Base-by-base conservation (phyloP, 768 basidiomycete species). In the Tulasnella sp. region DNA sequence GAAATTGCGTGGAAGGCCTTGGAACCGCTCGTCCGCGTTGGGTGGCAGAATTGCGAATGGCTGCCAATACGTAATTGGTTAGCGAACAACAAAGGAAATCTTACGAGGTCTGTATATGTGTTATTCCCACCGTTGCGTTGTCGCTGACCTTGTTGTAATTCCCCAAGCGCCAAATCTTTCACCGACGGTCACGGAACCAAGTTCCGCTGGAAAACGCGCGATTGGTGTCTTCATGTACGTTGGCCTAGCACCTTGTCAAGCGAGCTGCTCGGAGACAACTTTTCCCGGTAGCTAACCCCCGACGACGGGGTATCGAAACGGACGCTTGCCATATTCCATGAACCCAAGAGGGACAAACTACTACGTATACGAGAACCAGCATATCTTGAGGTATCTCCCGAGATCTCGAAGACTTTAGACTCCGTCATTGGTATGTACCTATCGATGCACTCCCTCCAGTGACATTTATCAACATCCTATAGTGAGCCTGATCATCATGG, bases 1-100 rank as follows among this genome's bases (percentile, higher is more conserved):
- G 55, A 57, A 45, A 45, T 57, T 35, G 55, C 40, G n/a, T 57
- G 43, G 43, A 46, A 45, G 15, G 21, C 55, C 19, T 1, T 34
- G 6, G 21, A 39, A 8, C 25, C 52, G 17, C 0, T 4, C 9
- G 52, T 40, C 41, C 52, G 52, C 23, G 17, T 53, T 27, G 52
- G 52, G 19, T 53, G 34, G 34, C 52, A 53, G 15, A 40, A 21
- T 23, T 53, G 34, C 35, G 52, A 53, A 11, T 53, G 52, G 52
- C 37, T 27, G 17, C n/a, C n/a, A 17, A 39, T 27, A 17, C 35
- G 41, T 5, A 25, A 53, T 11, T 53, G 52, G 52, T 39, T 53
- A 11, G 37, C 21, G 8, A 53, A 53, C 21, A 4, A 21, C 12
- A 40, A 27, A 19, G 52, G 52, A 3, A 37, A 25, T n/a, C 17